Evolutionary conservation across 805 yeast species (phyloP).

Genomic region (Saccharomycopsis capsularis): DNA sequence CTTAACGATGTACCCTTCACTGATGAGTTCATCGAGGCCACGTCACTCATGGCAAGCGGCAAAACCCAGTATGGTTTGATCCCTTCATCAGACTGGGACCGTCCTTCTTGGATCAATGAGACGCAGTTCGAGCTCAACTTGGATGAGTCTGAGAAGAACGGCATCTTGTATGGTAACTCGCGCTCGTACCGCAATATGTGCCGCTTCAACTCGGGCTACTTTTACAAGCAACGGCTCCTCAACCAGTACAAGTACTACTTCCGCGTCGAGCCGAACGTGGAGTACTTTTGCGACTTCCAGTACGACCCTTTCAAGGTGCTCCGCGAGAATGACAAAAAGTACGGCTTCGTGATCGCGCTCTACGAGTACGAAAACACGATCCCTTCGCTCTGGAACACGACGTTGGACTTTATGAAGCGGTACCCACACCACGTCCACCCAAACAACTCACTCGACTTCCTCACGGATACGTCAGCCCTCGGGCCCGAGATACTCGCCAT

Average conservation of each 20-base stretch:
- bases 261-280: conserved; percentile 91
- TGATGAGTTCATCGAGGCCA: conserved; percentile 52
- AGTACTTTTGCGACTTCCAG: conserved; percentile 79
- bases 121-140: conserved; percentile 43
- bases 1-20: conserved; percentile 67
- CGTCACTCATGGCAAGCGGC: conserved; percentile 59
- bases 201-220: conserved; percentile 85
- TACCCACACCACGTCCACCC: conserved; percentile 58
- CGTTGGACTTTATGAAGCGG: conserved; percentile 54
- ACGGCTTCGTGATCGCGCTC: conserved; percentile 81
- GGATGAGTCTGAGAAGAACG: conserved; percentile 36
- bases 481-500: conserved; percentile 36
- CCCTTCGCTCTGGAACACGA: conserved; percentile 73
- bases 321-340: conserved; percentile 68
- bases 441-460: conserved; percentile 51
- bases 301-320: conserved; percentile 82
- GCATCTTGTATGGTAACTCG: conserved; percentile 59
- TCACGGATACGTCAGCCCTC: conserved; percentile 47
- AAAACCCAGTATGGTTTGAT: conserved; percentile 58
- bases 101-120: conserved; percentile 64
- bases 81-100: conserved; percentile 68
- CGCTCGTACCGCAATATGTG: conserved; percentile 88
- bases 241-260: conserved; percentile 80
- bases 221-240: conserved; percentile 71
- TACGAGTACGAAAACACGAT: conserved; percentile 81